Percentiles rank a stretch among this genome's conserved stretches.
These are phyloP conservation scores for Solanum rostratum DNA, from an alignment of 257 asterid genomes.

Conservation along the genomic window DNA sequence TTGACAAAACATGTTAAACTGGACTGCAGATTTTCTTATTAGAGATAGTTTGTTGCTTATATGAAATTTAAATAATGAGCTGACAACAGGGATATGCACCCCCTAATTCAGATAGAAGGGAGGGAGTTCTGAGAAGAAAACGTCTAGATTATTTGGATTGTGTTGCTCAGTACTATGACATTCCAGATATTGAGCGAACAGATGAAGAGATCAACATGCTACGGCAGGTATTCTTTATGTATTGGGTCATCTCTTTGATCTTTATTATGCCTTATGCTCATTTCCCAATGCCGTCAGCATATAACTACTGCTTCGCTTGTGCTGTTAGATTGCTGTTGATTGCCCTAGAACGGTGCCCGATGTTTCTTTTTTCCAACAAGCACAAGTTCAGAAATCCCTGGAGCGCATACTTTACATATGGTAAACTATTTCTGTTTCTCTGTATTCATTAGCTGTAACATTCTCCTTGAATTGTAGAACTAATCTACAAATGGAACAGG, in stretches of 20 bases:
- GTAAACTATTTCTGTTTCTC: slow-evolving; percentile 25
- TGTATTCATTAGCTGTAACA: neutral
- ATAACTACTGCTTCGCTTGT: slow-evolving; percentile 5
- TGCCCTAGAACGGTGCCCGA: slow-evolving; percentile 99
- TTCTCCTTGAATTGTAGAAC: neutral
- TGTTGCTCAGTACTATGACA: slow-evolving; percentile 81
- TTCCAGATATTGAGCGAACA: slow-evolving; percentile 78
- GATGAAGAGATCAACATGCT: slow-evolving; percentile 96
- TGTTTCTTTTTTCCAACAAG: slow-evolving; percentile 85
- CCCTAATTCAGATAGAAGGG: slow-evolving; percentile 99
- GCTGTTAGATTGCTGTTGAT: slow-evolving; percentile 74
- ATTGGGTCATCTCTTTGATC: slow-evolving; percentile 1
- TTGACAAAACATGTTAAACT: neutral
- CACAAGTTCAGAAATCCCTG: slow-evolving; percentile 74
- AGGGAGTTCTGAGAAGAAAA: slow-evolving; percentile 82
- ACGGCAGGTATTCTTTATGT: slow-evolving; percentile 57
- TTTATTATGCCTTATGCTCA: neutral
- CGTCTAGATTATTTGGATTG: slow-evolving; percentile 92
- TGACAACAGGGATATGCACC: slow-evolving; percentile 99
- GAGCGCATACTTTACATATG: slow-evolving; percentile 91
- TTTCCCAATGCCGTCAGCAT: neutral
- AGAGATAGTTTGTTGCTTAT: slow-evolving; percentile 11
- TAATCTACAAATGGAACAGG: neutral
- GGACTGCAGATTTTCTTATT: neutral
- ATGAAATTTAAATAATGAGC: slow-evolving; percentile 46